These are phyloP conservation scores for Kwoniella shandongensis DNA, from an alignment of 768 basidiomycete genomes.

Conservation along the genomic window DNA sequence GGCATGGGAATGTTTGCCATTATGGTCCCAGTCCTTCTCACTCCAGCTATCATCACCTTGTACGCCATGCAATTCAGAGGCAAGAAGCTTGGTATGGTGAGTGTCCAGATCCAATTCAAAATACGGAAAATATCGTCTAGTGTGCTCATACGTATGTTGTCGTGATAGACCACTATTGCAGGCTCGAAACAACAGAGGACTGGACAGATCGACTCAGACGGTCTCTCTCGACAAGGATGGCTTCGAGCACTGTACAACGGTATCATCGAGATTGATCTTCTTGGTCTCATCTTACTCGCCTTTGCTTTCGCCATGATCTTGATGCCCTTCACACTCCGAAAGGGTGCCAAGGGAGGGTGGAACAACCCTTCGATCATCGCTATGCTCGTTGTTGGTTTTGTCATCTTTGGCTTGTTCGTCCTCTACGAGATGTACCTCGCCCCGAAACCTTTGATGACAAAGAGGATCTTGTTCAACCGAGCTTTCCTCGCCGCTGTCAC, in stretches of 20 bases:
- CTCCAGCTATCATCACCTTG: conserved; percentile 20
- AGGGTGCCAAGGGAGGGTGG: conserved; percentile 22
- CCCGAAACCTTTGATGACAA: conserved; percentile 41
- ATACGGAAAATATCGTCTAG: too few species aligned
- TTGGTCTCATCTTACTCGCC: conserved; percentile 40
- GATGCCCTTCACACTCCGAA: conserved; percentile 35
- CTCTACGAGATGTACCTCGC: conserved; percentile 50
- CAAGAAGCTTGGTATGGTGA: conserved; percentile 13
- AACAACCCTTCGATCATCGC: conserved; percentile 53
- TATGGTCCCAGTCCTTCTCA: conserved; percentile 31
- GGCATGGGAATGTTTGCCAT: conserved; percentile 42
- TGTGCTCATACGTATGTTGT: too few species aligned
- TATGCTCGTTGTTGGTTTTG: conserved; percentile 57
- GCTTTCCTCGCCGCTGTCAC: conserved; percentile 12
- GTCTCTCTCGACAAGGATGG: conserved; percentile 1
- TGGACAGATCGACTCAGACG: neutral
- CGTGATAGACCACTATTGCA: conserved; percentile 2
- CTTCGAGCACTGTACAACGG: conserved; percentile 1
- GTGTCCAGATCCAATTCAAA: neutral
- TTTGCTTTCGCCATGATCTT: conserved; percentile 32
- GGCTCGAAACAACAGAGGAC: conserved; percentile 7
- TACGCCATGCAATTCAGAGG: conserved; percentile 1
- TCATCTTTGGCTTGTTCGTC: conserved; percentile 54
- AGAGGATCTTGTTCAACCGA: conserved; percentile 4
- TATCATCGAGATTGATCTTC: conserved; percentile 29